Percentiles rank a stretch among this genome's conserved stretches.
These are phyloP conservation scores for Diaporthe humulicola DNA, from an alignment of 2,329 filamentous ascomycete species.

Conservation along the genomic window DNA sequence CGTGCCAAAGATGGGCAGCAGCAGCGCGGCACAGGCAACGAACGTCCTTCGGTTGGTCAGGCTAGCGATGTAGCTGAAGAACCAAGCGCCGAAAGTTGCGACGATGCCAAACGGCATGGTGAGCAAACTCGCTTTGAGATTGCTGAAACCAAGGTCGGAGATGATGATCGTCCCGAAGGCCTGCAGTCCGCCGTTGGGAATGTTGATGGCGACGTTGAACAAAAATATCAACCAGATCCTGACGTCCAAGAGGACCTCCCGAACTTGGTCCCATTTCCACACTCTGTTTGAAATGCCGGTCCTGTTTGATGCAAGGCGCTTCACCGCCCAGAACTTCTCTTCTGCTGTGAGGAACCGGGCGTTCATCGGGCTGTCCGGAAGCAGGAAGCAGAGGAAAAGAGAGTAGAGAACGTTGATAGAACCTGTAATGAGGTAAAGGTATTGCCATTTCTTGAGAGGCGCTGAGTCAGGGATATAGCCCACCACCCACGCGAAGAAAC, in stretches of 20 bases:
- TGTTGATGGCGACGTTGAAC: constrained; percentile 47
- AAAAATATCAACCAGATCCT: constrained; percentile 47
- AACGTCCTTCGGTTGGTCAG: constrained; percentile 31
- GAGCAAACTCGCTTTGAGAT: constrained; percentile 36
- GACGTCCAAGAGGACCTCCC: constrained; percentile 45
- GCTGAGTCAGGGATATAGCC: constrained; percentile 37
- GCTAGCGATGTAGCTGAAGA: constrained; percentile 37
- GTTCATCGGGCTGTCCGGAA: constrained; percentile 54
- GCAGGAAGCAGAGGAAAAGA: constrained; percentile 45
- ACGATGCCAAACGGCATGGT: constrained; percentile 38
- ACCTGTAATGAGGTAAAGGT: constrained; percentile 50
- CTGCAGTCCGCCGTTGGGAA: constrained; percentile 48
- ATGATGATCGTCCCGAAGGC: constrained; percentile 40
- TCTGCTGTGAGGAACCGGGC: constrained; percentile 49
- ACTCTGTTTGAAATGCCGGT: constrained; percentile 51
- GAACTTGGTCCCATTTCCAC: constrained; percentile 49
- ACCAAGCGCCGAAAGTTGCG: constrained; percentile 36
- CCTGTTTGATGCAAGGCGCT: constrained; percentile 52
- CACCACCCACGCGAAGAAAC: constrained; percentile 60
- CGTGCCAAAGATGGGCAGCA: constrained; percentile 35
- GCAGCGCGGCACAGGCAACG: constrained; percentile 29
- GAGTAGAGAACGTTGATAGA: constrained; percentile 48
- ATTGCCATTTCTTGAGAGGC: constrained; percentile 43
- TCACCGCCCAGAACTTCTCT: constrained; percentile 47
- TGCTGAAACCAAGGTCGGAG: constrained; percentile 33